Evolutionary conservation across 2,329 filamentous ascomycete genomes (phyloP).

Genomic region (Colletotrichum zoysiae): DNA sequence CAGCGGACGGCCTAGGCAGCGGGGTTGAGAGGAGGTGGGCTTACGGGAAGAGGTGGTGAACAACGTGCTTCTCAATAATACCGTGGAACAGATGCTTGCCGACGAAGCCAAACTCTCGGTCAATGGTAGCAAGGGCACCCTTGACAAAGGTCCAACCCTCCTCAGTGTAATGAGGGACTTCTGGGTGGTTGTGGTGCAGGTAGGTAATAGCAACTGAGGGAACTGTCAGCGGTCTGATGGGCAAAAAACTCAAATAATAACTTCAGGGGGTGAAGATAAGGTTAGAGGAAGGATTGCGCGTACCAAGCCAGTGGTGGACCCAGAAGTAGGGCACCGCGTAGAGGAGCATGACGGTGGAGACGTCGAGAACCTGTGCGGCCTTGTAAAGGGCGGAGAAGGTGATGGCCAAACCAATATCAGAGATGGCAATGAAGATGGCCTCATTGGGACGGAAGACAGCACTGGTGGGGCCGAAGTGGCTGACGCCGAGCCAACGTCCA

Average conservation of each 20-base stretch:
- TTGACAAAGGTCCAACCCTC: conserved; percentile 72
- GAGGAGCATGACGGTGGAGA: conserved; percentile 67
- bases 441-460: conserved; percentile 71
- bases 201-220: conserved; percentile 77
- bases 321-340: conserved; percentile 76
- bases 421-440: conserved; percentile 66
- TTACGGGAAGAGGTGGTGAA: conserved; percentile 71
- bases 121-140: conserved; percentile 71
- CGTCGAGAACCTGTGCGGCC: conserved; percentile 65
- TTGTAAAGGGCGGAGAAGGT: conserved; percentile 65
- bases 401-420: conserved; percentile 70
- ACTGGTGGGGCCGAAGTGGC: conserved; percentile 73
- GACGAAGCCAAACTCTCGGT: conserved; percentile 73
- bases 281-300: conserved; percentile 45
- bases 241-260: not conserved
- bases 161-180: conserved; percentile 64
- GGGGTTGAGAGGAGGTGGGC: conserved; percentile 25
- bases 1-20: not conserved
- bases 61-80: conserved; percentile 71
- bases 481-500: conserved; percentile 57
- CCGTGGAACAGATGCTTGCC: conserved; percentile 73
- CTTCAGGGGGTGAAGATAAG: not conserved
- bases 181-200: conserved; percentile 77
- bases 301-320: conserved; percentile 78
- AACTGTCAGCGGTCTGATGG: not conserved